Conservation (phyloP, 352 stramenopile genomes). For the Phytophthora fragariae region DNA sequence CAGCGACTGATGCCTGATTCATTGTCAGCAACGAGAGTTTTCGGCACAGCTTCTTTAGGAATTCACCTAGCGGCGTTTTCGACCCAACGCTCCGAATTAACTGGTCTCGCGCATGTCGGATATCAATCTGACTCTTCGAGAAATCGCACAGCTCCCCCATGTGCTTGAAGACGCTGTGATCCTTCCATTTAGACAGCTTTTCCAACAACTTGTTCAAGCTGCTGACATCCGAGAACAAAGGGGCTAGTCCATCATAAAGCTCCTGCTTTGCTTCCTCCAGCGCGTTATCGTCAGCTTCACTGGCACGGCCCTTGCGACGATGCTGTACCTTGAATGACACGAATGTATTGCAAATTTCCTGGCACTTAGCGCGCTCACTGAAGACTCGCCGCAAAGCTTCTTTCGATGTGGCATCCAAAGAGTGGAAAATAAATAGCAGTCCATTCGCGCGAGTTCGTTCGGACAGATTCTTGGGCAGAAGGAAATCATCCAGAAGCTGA, state of each 20-base stretch:
- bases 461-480: constrained; percentile 73
- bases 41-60: constrained; percentile 85
- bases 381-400: constrained; percentile 81
- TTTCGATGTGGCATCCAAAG: constrained; percentile 64
- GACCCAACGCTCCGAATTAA: constrained; percentile 81
- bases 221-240: constrained; percentile 70
- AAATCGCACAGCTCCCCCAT: constrained; percentile 66
- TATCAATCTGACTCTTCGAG: constrained; percentile 55
- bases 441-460: constrained; percentile 67
- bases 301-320: constrained; percentile 36
- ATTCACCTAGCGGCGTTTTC: constrained; percentile 79
- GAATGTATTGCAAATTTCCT: constrained; percentile 44
- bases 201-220: constrained; percentile 68
- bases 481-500: constrained; percentile 85
- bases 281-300: constrained; percentile 13
- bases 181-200: constrained; percentile 74
- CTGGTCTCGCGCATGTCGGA: constrained; percentile 65
- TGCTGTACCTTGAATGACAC: constrained; percentile 55
- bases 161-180: constrained; percentile 83
- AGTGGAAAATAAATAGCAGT: constrained; percentile 77
- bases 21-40: constrained; percentile 80
- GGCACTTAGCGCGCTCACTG: constrained; percentile 67
- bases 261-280: constrained; percentile 43
- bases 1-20: constrained; percentile 49
- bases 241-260: constrained; percentile 47